Base-by-base conservation (phyloP, 1,284 basidiomycete species). In the Fomes fomentarius region DNA sequence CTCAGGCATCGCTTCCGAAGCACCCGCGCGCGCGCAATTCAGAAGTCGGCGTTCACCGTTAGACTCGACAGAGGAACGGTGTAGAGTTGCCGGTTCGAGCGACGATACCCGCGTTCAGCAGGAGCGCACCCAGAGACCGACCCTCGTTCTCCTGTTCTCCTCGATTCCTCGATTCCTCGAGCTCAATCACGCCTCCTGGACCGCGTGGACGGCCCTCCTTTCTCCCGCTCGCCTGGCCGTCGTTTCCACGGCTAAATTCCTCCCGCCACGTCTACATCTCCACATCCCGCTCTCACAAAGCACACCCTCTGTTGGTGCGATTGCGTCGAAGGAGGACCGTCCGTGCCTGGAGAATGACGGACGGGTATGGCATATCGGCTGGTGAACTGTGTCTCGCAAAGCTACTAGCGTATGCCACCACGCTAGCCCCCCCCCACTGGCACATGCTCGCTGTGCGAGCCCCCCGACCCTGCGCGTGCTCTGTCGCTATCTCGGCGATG, bases 11-110 rank as follows among this genome's bases (percentile, higher is more conserved):
- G 52, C 53, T 45, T 40, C 44, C 53, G 52, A 43, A 49, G 53
- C n/a, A n/a, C n/a, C n/a, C n/a, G 39, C 35, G 25, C 38, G 31
- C 35, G 37, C n/a, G 35, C 40, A 21, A 19, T 30, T 15, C 24
- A 47, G 9, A 30, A 25, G 24, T 34, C 59, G 59, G 59, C 56
- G 34, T 56, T 57, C 37, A 55, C 56, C 56, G 59, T 61, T 61
- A 57, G 59, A 48, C 56, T 61, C 53, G 50, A 53, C 56, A 24
- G 24, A 53, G 46, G 51, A 35, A 47, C 47, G 59, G 53, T 39
- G 53, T 53, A 55, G 56, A 61, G 53, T 57, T 61, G 50, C 59
- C 59, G 53, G 56, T 58, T 61, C 56, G 48, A 52, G 59, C 54
- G 35, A 33, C 33, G 25, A 24, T 52, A 37, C 47, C 44, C 49